Evolutionary conservation across 805 yeast genomes (phyloP), one percentile per base, ranked within the genome.

Genomic region (Candida parachauliodes): DNA sequence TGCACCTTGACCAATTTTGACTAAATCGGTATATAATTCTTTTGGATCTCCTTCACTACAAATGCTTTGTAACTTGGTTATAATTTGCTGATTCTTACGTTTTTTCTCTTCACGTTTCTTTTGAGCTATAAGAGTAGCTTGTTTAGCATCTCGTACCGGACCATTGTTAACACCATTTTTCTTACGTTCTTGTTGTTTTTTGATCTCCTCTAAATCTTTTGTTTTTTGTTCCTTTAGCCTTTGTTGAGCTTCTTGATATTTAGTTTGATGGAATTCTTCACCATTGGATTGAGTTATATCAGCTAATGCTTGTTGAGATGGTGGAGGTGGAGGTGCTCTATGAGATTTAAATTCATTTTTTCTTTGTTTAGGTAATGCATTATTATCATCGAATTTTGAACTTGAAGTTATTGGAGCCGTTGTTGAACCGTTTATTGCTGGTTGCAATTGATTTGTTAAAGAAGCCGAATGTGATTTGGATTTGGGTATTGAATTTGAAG

Each of bases 1-100:
- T 0, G 98, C 98, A 54, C 99, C 98, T 65, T 93, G 98, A 1
- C 99, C 99, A 46, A 93, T 83, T 59, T 91, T 89, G 26, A 76
- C 72, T 44, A 91, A 69, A 52, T 79, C 81, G 31, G 70, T 67
- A 59, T 86, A 93, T 34, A 75, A 56, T 37, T 68, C 68, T 22
- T 79, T 76, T 9, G 98, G 98, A 61, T 93, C 94, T 6, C 89
- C 93, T 22, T 77, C 79, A 2, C 88, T 73, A 52, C 96, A 91
- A 33, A 89, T 89, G 27, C 79, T 77, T 39, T 76, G 70, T 34
- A 93, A 68, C 50, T 79, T 83, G 32, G 77, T 75, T 47, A 86
- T 74, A 11, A 86, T 80, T 51, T 84, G 86, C 35, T 74, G 78
- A 48, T 86, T 88, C 51, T 76, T 76, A 40, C 77, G 75, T 44